Percentiles rank a stretch among this genome's conserved stretches.
phyloP scores from a whole-genome alignment of 2,329 filamentous ascomycete species.

The Penicillium sp. region DNA sequence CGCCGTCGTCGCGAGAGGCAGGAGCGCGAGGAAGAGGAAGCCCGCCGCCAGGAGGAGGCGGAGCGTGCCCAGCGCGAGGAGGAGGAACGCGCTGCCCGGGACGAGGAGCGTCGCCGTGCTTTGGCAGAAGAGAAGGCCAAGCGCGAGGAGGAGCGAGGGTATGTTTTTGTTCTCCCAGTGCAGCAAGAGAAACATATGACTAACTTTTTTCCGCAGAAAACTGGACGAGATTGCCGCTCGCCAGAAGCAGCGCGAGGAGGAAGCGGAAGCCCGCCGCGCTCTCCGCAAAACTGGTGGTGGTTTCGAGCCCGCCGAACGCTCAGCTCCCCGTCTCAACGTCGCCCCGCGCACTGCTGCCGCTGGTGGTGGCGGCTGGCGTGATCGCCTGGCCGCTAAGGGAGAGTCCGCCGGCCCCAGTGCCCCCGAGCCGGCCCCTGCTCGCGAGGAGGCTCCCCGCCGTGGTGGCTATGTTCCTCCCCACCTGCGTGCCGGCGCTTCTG shows the following conservation, averaged over 20 bases:
- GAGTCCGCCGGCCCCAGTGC: slow-evolving; percentile 22
- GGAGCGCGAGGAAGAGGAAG: slow-evolving; percentile 81
- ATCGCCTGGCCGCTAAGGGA: slow-evolving; percentile 57
- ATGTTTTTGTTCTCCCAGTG: slow-evolving; percentile 29
- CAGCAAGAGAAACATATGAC: slow-evolving; percentile 9
- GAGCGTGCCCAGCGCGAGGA: slow-evolving; percentile 78
- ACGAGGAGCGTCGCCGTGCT: slow-evolving; percentile 74
- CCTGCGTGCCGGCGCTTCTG: slow-evolving; percentile 32
- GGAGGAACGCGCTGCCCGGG: slow-evolving; percentile 75
- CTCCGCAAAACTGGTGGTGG: slow-evolving; percentile 59
- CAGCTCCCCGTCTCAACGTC: slow-evolving; percentile 56
- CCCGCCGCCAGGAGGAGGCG: slow-evolving; percentile 74
- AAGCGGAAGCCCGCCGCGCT: slow-evolving; percentile 73
- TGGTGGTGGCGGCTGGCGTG: slow-evolving; percentile 55
- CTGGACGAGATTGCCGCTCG: slow-evolving; percentile 60
- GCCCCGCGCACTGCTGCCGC: slow-evolving; percentile 49
- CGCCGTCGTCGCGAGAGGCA: slow-evolving; percentile 76
- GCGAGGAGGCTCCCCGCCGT: slow-evolving; percentile 31
- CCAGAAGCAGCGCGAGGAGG: slow-evolving; percentile 82
- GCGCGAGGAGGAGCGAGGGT: slow-evolving; percentile 60
- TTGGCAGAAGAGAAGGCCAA: slow-evolving; percentile 68
- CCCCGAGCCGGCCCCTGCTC: slow-evolving; percentile 19
- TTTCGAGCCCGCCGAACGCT: slow-evolving; percentile 49
- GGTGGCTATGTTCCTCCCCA: slow-evolving; percentile 44
- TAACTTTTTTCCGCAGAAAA: slow-evolving; percentile 49